Evolutionary conservation across 352 stramenopile species (phyloP), one percentile per base, ranked within the genome.

Genomic region (Globisporangium cederbergense): DNA sequence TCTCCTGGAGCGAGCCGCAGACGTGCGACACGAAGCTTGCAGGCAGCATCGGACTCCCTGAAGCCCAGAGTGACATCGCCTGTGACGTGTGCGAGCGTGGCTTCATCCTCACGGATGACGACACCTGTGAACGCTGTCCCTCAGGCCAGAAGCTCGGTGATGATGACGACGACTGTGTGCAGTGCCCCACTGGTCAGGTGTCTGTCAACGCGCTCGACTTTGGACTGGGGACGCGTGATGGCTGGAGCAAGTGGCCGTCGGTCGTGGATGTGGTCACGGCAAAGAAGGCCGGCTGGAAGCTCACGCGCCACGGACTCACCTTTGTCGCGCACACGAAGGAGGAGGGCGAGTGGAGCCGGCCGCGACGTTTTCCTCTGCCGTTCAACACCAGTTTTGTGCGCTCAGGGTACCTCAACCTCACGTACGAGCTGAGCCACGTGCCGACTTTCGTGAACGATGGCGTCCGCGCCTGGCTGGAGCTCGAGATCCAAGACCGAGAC

Each of bases 401-500:
- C 63, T 87, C 72, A 2, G 83, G 79, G 2, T 79, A 57, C 34
- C 43, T 93, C 9, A 83, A 90, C 61, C 34, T 93, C 28, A 93
- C 81, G 36, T 93, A 93, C 57, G 60, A 76, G 36, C 63, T 93
- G 13, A 73, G 76, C 20, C 75, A 83, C 30, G 73, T 93, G 2
- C 83, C 83, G 1, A 90, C 83, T 0, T 90, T 90, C 60, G 81
- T 71, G 52, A 71, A 66, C 4, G 74, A 85, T n/a, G 79, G 78
- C 2, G 71, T 69, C 7, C 81, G 81, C 36, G 83, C 81, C n/a
- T 92, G 83, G 83, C 66, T 92, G 25, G 83, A 90, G 65, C 64
- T 92, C 14, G 79, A 92, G 64, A 68, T 88, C 8, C 65, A 71
- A 18, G 72, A 80, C 38, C 20, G 63, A 1, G 57, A 66, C n/a